These are phyloP conservation scores for Lactifluus subvellereus DNA, from an alignment of 768 basidiomycete species.

Conservation along the genomic window DNA sequence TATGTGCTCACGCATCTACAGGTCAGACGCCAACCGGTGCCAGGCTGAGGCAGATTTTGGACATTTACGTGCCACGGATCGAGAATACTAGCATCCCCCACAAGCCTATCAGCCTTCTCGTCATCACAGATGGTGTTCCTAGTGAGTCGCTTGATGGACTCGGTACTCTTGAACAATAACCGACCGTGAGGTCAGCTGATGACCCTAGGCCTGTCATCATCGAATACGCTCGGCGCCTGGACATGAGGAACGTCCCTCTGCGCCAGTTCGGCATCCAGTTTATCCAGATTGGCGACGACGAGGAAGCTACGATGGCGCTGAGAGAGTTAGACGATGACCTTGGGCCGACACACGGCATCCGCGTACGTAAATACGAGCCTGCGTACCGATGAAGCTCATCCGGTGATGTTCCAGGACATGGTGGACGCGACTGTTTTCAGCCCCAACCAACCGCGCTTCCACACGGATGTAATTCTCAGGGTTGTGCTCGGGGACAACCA, in stretches of 20 bases:
- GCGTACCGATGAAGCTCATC: neutral
- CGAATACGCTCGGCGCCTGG: constrained; percentile 28
- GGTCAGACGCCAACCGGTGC: constrained; percentile 36
- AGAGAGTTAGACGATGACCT: constrained; percentile 22
- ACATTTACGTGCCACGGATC: constrained; percentile 33
- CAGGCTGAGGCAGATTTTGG: constrained; percentile 35
- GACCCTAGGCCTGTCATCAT: constrained; percentile 25
- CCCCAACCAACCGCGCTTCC: constrained; percentile 17
- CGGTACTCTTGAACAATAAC: neutral
- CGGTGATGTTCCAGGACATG: constrained; percentile 14
- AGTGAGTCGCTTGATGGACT: constrained; percentile 29
- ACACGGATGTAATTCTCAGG: constrained; percentile 15
- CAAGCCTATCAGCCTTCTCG: constrained; percentile 35
- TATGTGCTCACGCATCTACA: constrained; percentile 24
- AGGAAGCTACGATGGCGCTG: constrained; percentile 31
- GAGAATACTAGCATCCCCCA: constrained; percentile 30
- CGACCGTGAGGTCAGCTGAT: constrained; percentile 19
- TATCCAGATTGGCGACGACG: constrained; percentile 36
- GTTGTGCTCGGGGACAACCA: constrained; percentile 17
- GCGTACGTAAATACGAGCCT: constrained; percentile 9
- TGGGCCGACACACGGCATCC: constrained; percentile 13
- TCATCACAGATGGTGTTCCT: constrained; percentile 39
- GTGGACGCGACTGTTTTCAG: constrained; percentile 18
- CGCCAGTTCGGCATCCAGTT: constrained; percentile 36
- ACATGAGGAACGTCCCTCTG: constrained; percentile 30